Evolutionary conservation across 352 stramenopile genomes (phyloP).

Genomic region (Aphanomyces invadans): DNA sequence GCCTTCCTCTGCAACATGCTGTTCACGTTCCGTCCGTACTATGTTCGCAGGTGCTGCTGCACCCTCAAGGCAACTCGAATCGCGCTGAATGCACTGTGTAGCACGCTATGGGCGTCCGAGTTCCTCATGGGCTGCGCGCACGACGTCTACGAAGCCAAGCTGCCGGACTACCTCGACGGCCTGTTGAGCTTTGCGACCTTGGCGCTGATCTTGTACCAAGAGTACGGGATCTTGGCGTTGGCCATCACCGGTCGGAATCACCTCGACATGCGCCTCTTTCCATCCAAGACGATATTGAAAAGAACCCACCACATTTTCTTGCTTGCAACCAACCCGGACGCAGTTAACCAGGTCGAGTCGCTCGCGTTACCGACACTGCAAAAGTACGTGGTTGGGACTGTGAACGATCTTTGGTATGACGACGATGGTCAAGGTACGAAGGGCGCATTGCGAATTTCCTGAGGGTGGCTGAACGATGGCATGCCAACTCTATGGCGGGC

Average conservation of each 20-base stretch:
- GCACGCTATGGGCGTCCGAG: conserved; percentile 55
- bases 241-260: conserved; percentile 28
- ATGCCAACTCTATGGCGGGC: neutral
- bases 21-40: conserved; percentile 18
- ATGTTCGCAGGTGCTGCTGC: neutral
- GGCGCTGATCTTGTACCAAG: conserved; percentile 52
- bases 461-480: neutral
- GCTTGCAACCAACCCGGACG: conserved; percentile 8
- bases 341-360: neutral
- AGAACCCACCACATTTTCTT: conserved; percentile 6
- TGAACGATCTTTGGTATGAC: neutral
- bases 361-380: neutral
- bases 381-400: conserved; percentile 9
- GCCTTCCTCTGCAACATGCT: conserved; percentile 72
- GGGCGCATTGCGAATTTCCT: neutral
- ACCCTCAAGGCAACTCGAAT: neutral
- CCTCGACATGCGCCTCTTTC: conserved; percentile 15
- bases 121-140: conserved; percentile 53
- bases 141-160: conserved; percentile 43
- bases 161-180: conserved; percentile 45
- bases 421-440: neutral
- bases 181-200: conserved; percentile 46
- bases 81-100: neutral
- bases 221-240: conserved; percentile 49
- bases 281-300: neutral